Conservation (phyloP, 2,329 filamentous ascomycete genomes). For the Xylariaceae sp. region DNA sequence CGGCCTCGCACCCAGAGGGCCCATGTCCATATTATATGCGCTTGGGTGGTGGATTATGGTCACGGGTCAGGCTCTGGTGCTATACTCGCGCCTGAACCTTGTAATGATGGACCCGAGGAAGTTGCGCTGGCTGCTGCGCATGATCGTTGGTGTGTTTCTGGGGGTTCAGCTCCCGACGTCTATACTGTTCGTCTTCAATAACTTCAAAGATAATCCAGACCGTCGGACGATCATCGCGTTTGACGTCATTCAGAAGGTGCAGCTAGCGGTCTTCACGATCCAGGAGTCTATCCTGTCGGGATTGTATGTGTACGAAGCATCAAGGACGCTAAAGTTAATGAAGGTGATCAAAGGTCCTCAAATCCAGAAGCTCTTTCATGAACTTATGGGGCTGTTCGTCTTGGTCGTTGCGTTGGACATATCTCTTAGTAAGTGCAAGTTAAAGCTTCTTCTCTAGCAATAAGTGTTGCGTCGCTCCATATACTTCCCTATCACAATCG, state of each 20-base stretch:
- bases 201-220: not conserved
- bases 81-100: constrained; percentile 67
- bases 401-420: constrained; percentile 50
- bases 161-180: constrained; percentile 60
- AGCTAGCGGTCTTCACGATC: constrained; percentile 52
- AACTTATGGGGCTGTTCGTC: constrained; percentile 53
- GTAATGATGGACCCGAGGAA: constrained; percentile 57
- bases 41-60: constrained; percentile 61
- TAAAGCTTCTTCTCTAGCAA: not conserved
- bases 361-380: constrained; percentile 44
- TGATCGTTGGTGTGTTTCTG: constrained; percentile 63
- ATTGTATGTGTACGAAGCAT: constrained; percentile 61
- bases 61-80: constrained; percentile 62
- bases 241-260: constrained; percentile 40
- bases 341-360: constrained; percentile 37
- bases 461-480: not conserved
- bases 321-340: constrained; percentile 42
- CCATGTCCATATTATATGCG: constrained; percentile 32
- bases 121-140: constrained; percentile 57
- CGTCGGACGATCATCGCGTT: constrained; percentile 18
- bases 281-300: constrained; percentile 54
- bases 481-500: too few relatives aligned
- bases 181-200: constrained; percentile 48
- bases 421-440: constrained; percentile 35
- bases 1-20: constrained; percentile 23